Evolutionary conservation across 108 stramenopile species (phyloP), one percentile per base, ranked within the genome.

Genomic region (Fragilariopsis cylindrus): DNA sequence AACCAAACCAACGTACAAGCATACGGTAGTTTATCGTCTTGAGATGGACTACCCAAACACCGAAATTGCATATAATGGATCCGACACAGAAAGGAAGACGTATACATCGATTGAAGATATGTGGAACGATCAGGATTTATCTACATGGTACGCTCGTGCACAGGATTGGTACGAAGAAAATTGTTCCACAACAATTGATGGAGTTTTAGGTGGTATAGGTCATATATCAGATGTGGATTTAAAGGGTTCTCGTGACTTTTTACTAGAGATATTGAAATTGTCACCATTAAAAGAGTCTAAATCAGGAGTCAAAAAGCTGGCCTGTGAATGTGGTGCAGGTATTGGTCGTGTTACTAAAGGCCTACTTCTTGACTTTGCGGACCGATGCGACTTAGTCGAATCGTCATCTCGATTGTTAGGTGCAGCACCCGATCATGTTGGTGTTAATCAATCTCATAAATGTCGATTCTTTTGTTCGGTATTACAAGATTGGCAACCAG

Each of bases 291-390:
- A 13, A 44, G 6, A 65, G 44, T 48, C 76, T 50, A 41, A 54
- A 57, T 47, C 72, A 62, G 40, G 72, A 12, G 58, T 60, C 72
- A 85, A 85, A 40, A 60, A 12, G 60, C 52, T 60, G 68, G 80
- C 79, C 11, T 86, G 87, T 60, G 92, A 93, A 70, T 91, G 90
- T 68, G 92, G 92, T 48, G 92, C 92, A 60, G 91, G 91, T 49
- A 97, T 98, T 65, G 97, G 97, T 21, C 78, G 97, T 57, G 92
- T 96, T 12, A 87, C 92, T 39, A 97, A 96, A 73, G 91, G 93
- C 16, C 58, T 98, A 44, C 82, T 98, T 3, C 82, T 98, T 2
- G 91, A 88, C 5, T 48, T 90, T 6, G 87, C 79, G 62, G 74
- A 89, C 53, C 77, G 63, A 75, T 95, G 81, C 60, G 95, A 98